Conservation (phyloP, 179 eudicot genomes). For the Spinacia oleracea region DNA sequence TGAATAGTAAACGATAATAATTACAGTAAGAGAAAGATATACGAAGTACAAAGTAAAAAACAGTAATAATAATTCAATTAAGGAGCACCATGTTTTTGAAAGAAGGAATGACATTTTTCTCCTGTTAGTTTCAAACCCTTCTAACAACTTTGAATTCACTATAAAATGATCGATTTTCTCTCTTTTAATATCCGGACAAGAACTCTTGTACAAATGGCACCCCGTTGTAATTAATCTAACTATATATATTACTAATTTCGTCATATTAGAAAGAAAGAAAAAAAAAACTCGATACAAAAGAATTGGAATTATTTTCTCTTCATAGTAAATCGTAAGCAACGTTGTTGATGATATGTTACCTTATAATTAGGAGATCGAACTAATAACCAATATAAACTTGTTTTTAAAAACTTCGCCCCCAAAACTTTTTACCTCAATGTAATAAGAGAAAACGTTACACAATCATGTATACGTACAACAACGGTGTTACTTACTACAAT, state of each 20-base stretch:
- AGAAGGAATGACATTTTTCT: constrained; percentile 8
- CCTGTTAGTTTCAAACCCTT: constrained; percentile 9
- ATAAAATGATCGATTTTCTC: not conserved
- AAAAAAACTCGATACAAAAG: not conserved
- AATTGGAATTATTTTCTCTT: not conserved
- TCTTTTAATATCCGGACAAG: no score
- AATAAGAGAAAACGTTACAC: not conserved
- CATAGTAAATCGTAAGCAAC: no score
- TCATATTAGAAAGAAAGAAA: not conserved
- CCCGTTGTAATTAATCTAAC: not conserved
- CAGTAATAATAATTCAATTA: no score
- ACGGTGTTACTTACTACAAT: not conserved
- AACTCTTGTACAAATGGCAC: constrained; percentile 16
- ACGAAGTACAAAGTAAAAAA: no score
- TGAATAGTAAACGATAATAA: not conserved
- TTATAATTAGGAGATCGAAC: no score
- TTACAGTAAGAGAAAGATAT: constrained; percentile 6
- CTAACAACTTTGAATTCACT: constrained; percentile 5
- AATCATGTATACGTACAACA: no score
- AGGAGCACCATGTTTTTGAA: not conserved
- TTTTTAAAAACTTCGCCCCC: not conserved
- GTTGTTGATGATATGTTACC: not conserved
- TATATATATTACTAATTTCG: not conserved
- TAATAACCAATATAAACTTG: no score
- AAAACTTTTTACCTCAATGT: not conserved